Base-by-base conservation (phyloP, 495 filamentous ascomycete genomes). In the Aspergillus affinis region DNA sequence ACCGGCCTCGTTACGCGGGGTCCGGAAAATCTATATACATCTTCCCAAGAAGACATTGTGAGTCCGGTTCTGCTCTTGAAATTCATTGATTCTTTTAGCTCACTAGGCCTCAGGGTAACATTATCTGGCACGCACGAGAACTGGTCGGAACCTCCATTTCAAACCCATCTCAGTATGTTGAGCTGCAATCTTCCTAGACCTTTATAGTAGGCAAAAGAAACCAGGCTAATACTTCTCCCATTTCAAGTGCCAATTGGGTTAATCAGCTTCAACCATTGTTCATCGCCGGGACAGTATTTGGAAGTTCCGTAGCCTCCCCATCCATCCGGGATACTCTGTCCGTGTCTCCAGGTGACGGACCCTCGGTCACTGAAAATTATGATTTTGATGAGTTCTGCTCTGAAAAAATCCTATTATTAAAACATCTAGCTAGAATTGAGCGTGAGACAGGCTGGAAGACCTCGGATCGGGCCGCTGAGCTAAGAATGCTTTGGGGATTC, bases 361-460 rank as follows among this genome's bases (percentile, higher is more conserved):
- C n/a, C n/a, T n/a, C n/a, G n/a, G n/a, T n/a, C n/a, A n/a, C n/a
- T n/a, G n/a, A n/a, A n/a, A n/a, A n/a, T n/a, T n/a, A n/a, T n/a
- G n/a, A n/a, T n/a, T n/a, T n/a, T n/a, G 59, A 61, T 18, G 47
- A 61, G 18, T 65, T 52, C 30, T 32, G 26, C 27, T 6, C 63
- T 47, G 63, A 65, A 51, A 65, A 65, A 19, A 61, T 65, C 12
- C 5, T 55, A 6, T 44, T 65, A n/a, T 26, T 65, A 9, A 65
- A 53, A 32, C 63, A 65, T 48, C 36, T 65, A 13, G 55, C 63
- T 51, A 47, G 56, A 41, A 61, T 65, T 29, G 63, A 65, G 51
- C 44, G 51, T 18, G 59, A 65, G 36, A 65, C 63, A 6, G 63
- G 63, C 6, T 61, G 63, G 63, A 65, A 65, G 47, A 65, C 63